A percentile compares a stretch with the other conserved stretches of the same genome.
These are phyloP conservation scores for Xylaria sp. DNA, from an alignment of 2,329 filamentous ascomycete genomes.

Conservation along the genomic window DNA sequence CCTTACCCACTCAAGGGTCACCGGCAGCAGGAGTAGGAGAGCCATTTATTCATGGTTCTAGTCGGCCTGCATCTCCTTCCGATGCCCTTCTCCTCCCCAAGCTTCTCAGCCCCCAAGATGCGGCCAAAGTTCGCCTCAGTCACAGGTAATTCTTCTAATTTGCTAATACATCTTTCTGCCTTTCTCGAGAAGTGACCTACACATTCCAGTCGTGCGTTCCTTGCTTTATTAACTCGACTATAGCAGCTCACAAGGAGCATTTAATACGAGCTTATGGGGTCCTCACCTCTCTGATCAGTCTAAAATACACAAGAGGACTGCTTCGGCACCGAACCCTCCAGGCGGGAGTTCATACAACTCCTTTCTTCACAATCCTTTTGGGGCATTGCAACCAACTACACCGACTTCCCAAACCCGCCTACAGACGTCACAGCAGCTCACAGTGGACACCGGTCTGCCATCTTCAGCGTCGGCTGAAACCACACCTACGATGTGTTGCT, in stretches of 20 bases:
- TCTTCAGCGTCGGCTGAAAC: too few relatives aligned
- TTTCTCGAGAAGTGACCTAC: background rate
- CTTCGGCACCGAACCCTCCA: constrained; percentile 55
- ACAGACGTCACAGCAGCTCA: constrained; percentile 27
- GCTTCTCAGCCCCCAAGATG: constrained; percentile 26
- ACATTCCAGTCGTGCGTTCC: background rate
- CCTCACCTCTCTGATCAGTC: constrained; percentile 34
- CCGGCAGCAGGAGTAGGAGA: constrained; percentile 25
- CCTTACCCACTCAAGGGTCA: background rate
- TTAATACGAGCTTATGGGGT: constrained; percentile 17
- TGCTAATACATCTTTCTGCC: background rate
- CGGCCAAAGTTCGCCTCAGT: constrained; percentile 29
- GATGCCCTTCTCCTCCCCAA: constrained; percentile 42
- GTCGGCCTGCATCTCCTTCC: constrained; percentile 39
- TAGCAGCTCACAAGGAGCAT: constrained; percentile 25
- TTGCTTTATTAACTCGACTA: background rate
- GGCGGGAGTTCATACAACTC: constrained; percentile 35
- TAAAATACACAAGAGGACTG: constrained; percentile 54
- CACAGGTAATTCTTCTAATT: constrained; percentile 30
- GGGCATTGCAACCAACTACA: constrained; percentile 38
- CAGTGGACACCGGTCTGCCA: constrained; percentile 22
- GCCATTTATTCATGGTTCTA: constrained; percentile 12
- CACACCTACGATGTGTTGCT: constrained; percentile 46
- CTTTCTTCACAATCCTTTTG: constrained; percentile 31
- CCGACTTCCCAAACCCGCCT: constrained; percentile 36